Base-by-base conservation (phyloP, 441 rosid genomes). In the Brassica hybrid region DNA sequence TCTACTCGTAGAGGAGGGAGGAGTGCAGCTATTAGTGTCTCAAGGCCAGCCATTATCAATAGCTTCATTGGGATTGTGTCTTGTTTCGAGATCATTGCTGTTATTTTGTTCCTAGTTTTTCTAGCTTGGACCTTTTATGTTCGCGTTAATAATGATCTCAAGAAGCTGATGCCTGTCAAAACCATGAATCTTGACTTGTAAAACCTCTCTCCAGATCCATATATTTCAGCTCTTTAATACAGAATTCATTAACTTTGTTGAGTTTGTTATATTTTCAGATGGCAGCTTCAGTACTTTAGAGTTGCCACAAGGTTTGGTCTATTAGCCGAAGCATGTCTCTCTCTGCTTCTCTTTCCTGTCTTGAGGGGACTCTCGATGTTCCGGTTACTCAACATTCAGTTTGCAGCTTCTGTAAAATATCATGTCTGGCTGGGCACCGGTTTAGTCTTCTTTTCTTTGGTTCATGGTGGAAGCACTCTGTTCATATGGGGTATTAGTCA, bases 221-320 rank as follows among this genome's bases (percentile, higher is more conserved):
- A 65, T 18, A 12, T 2, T 38, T 0, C 1, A 41, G 5, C 16
- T 17, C 21, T 64, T 64, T 8, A 56, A 18, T 64, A 6, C 8
- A 56, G 5, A 60, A 52, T 5, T 59, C n/a, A 17, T 67, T 14
- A 67, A 38, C 8, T 9, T 6, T 65, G 3, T 62, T 59, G 21
- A 54, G n/a, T 58, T 77, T 45, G 27, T 30, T 76, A 27, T 66
- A 62, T 68, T 76, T 84, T 74, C 86, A 94, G 98, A 84, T 94
- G 98, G 96, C 96, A 92, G 79, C 89, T 92, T 76, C 89, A 89
- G 88, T 92, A 85, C 80, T 75, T 81, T 23, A 87, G 84, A 80
- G 87, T 94, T 63, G 97, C 97, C 45, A 92, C 91, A 50, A 87
- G 97, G 60, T 92, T 92, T 3, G 98, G 97, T 25, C 80, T 94